Conservation (phyloP, 176 grass and related monocot genomes). For the Tuctoria greenei region DNA sequence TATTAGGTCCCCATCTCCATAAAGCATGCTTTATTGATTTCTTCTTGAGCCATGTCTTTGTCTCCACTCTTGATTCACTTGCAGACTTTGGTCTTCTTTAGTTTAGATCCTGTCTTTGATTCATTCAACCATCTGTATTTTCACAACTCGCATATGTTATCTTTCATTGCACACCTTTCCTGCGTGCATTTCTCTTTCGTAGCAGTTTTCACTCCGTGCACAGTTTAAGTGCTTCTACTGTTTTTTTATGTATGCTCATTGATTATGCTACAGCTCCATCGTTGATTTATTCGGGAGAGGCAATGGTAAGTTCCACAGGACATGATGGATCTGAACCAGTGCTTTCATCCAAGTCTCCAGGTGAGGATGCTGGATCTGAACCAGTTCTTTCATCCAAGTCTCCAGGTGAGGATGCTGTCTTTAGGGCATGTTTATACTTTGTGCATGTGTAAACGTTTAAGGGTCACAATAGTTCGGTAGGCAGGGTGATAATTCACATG, state of each 20-base stretch:
- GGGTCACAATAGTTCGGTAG: not conserved
- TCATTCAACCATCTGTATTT: not conserved
- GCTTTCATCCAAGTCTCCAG: constrained; percentile 13
- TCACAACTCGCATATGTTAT: not conserved
- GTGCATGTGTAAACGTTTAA: not conserved
- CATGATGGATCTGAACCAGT: not conserved
- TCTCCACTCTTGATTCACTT: not conserved
- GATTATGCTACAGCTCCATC: not conserved
- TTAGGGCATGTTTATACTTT: not conserved
- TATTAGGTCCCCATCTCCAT: not conserved
- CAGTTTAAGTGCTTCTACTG: not conserved
- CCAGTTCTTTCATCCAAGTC: not conserved
- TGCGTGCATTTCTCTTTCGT: not conserved
- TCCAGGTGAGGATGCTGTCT: constrained; percentile 23
- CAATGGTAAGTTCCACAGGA: not conserved
- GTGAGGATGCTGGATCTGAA: constrained; percentile 25
- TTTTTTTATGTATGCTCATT: not conserved
- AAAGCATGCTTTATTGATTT: not conserved
- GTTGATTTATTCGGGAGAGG: not conserved
- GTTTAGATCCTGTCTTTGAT: not conserved
- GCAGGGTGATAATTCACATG: not conserved
- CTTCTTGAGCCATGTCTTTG: not conserved
- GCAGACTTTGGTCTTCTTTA: not conserved
- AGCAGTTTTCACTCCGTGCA: not conserved
- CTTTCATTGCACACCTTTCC: not conserved